Evolutionary conservation across 164 flowering plant species (phyloP), one percentile per base, ranked within the genome.

Genomic region (Chimonanthus praecox): DNA sequence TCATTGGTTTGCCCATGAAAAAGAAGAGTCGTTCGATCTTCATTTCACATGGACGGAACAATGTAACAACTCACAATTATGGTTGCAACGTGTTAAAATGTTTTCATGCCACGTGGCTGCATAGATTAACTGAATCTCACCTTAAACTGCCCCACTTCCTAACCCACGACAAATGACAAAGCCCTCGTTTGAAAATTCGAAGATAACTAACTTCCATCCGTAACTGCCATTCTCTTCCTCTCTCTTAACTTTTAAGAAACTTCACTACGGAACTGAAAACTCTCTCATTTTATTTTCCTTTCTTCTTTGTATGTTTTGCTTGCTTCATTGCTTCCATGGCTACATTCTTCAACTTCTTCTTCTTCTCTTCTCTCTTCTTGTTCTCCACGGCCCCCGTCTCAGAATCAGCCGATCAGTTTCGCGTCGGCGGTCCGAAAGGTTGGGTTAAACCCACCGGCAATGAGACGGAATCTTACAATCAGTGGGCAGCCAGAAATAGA

Each of bases 401-500:
- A 10, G 83, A 72, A 5, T 75, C 80, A 0, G 83, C 83, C 10
- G 70, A 58, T 67, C 80, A 81, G 75, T 89, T 89, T 61, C 50
- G 73, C 1, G 85, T 89, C n/a, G 94, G 94, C 0, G 89, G 84
- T 18, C 60, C 80, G 0, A 67, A 10, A 50, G 91, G 88, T 7
- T 89, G 91, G 94, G 74, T 58, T 43, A 72, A 67, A 50, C 89
- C 93, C 5, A 75, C 79, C 3, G 83, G 80, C 10, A 82, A 83
- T n/a, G 83, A 82, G 65, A 70, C 86, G 0, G 80, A 82, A 43
- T 67, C 80, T 2, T 88, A 85, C 79, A 77, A 85, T 44, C 79
- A 83, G 7, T 88, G 92, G 92, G 89, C 92, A 2, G 20, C 75
- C 2, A 75, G 61, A n/a, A 85, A 78, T 81, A 68, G 94, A 64